These are phyloP conservation scores for Aspergillus sclerotioniger DNA, from an alignment of 495 filamentous ascomycete genomes.

Conservation along the genomic window DNA sequence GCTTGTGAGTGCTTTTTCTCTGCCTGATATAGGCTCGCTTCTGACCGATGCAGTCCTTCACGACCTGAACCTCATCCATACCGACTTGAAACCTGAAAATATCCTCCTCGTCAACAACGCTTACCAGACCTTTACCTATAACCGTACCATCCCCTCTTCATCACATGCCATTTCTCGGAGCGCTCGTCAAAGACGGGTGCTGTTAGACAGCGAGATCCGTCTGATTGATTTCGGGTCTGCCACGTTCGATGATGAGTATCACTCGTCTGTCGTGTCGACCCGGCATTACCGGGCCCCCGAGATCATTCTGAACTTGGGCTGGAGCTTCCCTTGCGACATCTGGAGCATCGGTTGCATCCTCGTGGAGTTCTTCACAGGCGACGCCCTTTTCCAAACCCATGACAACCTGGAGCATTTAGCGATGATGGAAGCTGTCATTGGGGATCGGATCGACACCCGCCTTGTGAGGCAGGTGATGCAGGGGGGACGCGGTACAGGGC, in stretches of 20 bases:
- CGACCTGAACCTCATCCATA: conserved; percentile 96
- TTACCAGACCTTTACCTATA: conserved; percentile 97
- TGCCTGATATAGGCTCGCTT: no score
- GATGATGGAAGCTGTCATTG: conserved; percentile 98
- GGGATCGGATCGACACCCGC: conserved; percentile 65
- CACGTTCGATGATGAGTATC: conserved; percentile 97
- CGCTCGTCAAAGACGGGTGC: conserved; percentile 79
- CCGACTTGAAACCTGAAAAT: conserved; percentile 97
- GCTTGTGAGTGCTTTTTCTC: conserved; percentile 69
- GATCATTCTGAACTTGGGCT: conserved; percentile 94
- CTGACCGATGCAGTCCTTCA: conserved; percentile 69
- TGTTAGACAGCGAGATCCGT: conserved; percentile 93
- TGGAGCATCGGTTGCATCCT: conserved; percentile 99
- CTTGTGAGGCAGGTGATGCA: conserved; percentile 73
- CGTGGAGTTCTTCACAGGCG: conserved; percentile 98
- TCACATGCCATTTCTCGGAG: conserved; percentile 72
- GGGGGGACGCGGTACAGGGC: conserved; percentile 59
- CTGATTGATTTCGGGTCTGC: conserved; percentile 98
- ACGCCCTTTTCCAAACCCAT: conserved; percentile 96
- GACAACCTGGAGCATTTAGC: conserved; percentile 97
- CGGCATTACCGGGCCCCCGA: conserved; percentile 95
- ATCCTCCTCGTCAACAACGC: conserved; percentile 86
- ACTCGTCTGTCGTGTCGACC: conserved; percentile 94
- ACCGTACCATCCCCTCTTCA: conserved; percentile 88
- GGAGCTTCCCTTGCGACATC: conserved; percentile 97